Percentiles rank a stretch among this genome's conserved stretches.
These are phyloP conservation scores for Pseudozyma tsukubaensis DNA, from an alignment of 1,284 basidiomycete species.

Conservation along the genomic window DNA sequence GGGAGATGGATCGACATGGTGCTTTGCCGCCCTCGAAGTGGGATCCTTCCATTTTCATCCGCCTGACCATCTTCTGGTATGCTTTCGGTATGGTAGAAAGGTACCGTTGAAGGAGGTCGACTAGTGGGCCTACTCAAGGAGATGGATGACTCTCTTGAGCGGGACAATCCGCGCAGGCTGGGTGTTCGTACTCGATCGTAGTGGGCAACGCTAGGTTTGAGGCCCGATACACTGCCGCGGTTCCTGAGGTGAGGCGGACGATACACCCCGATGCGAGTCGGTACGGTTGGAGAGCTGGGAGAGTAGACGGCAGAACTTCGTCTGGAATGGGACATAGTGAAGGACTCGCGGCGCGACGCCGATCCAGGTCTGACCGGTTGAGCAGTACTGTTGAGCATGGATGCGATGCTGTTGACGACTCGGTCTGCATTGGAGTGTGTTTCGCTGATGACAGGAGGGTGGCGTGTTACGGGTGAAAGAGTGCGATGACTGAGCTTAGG, in stretches of 20 bases:
- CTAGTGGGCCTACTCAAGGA: conserved; percentile 45
- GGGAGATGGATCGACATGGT: conserved; percentile 42
- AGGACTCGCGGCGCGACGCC: conserved; percentile 44
- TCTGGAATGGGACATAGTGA: conserved; percentile 46
- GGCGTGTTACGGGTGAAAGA: conserved; percentile 33
- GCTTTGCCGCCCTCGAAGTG: conserved; percentile 42
- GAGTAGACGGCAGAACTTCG: conserved; percentile 45
- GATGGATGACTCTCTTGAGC: conserved; percentile 54
- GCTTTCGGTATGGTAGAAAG: conserved; percentile 36
- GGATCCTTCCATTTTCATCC: conserved; percentile 12
- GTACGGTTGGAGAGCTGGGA: conserved; percentile 33
- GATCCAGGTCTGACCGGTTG: conserved; percentile 24
- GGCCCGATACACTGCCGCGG: conserved; percentile 41
- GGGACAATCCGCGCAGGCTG: conserved; percentile 51
- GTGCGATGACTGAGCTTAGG: conserved; percentile 47
- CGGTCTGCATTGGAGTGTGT: conserved; percentile 24
- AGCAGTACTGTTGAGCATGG: conserved; percentile 26
- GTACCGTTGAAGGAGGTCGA: conserved; percentile 44
- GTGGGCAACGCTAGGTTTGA: conserved; percentile 55
- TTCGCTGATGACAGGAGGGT: conserved; percentile 32
- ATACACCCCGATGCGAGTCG: conserved; percentile 49
- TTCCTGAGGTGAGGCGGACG: conserved; percentile 58
- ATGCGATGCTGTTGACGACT: conserved; percentile 44
- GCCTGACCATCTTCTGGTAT: conserved; percentile 44
- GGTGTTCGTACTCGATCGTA: conserved; percentile 61